phyloP scores from a whole-genome alignment of 2,329 filamentous ascomycete species.

The Canariomyces notabilis region DNA sequence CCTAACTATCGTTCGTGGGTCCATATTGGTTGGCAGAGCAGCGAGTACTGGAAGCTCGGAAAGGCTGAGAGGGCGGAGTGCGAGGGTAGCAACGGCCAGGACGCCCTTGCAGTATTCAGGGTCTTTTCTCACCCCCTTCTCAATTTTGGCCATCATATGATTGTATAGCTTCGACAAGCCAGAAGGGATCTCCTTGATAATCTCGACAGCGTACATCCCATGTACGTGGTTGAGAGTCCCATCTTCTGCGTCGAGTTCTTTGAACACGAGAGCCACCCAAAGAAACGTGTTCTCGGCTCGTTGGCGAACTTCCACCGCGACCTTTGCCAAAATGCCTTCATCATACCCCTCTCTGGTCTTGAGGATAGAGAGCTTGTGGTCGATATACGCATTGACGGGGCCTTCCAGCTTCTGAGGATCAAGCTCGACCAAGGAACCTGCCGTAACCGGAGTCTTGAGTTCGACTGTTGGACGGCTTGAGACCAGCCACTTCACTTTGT shows the following conservation, averaged over 20 bases:
- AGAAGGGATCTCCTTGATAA: conserved; percentile 22
- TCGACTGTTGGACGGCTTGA: conserved; percentile 19
- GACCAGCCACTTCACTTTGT: conserved; percentile 19
- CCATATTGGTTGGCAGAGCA: conserved; percentile 13
- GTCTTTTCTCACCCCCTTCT: conserved; percentile 5
- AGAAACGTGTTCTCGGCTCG: conserved; percentile 35
- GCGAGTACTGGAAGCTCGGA: conserved; percentile 19
- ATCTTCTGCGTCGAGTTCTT: conserved; percentile 26
- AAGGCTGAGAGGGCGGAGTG: conserved; percentile 23
- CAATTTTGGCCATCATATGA: conserved; percentile 24
- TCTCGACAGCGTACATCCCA: conserved; percentile 15
- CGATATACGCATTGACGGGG: conserved; percentile 19
- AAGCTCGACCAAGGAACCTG: conserved; percentile 14
- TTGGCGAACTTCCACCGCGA: conserved; percentile 17
- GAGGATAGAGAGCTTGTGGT: conserved; percentile 17
- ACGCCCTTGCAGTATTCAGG: conserved; percentile 22
- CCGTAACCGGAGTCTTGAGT: conserved; percentile 6
- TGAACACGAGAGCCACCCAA: conserved; percentile 35
- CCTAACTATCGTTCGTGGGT: conserved; percentile 18
- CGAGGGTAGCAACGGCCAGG: conserved; percentile 15
- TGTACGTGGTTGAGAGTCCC: conserved; percentile 3
- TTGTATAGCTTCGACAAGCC: conserved; percentile 26
- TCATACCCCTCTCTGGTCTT: conserved; percentile 9
- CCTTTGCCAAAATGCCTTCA: conserved; percentile 6
- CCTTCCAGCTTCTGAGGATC: conserved; percentile 14